Base-by-base conservation (phyloP, 2,329 filamentous ascomycete species). In the Aspergillus hortae region DNA sequence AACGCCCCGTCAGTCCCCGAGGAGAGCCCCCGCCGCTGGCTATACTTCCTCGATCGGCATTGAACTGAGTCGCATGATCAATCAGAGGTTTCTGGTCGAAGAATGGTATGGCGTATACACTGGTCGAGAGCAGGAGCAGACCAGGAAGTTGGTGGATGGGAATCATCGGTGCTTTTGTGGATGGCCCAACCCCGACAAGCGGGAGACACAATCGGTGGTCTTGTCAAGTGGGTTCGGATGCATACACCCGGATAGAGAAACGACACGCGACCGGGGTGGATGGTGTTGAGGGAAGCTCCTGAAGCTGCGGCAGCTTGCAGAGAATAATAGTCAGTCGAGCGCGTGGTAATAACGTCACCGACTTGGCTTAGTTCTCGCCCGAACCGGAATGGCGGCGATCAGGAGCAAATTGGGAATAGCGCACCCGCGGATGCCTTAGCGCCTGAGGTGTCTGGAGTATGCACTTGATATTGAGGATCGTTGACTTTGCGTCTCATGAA, bases 1-100 rank as follows among this genome's bases (percentile, higher is more conserved):
- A 72, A 21, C 67, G 63, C n/a, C 69, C 69, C 11, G 55, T 62
- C 17, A 68, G 59, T 9, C 48, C 54, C 17, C 61, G 50, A 6
- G 57, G 50, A 10, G 58, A 46, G 9, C 49, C 42, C 25, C 12
- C 46, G 14, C 27, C 15, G 25, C 30, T 32, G 11, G 40, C 30
- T 41, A 32, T 17, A n/a, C 10, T 43, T 27, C 53, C 35, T n/a
- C 44, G 7, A n/a, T 54, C 52, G n/a, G 14, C 44, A 48, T 49
- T 40, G n/a, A 19, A 23, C 15, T 33, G 15, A 17, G 43, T 45
- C 15, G 49, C 6, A 9, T 35, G 44, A 27, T 45, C 23, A 25
- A 54, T 48, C 19, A 64, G 52, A 14, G 56, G 56, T 27, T 55
- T 56, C 47, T 64, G 61, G 9, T 58, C 54, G 10, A 42, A 38